phyloP scores from a whole-genome alignment of 1,284 basidiomycete species.

The Cutaneotrichosporon mucoides region DNA sequence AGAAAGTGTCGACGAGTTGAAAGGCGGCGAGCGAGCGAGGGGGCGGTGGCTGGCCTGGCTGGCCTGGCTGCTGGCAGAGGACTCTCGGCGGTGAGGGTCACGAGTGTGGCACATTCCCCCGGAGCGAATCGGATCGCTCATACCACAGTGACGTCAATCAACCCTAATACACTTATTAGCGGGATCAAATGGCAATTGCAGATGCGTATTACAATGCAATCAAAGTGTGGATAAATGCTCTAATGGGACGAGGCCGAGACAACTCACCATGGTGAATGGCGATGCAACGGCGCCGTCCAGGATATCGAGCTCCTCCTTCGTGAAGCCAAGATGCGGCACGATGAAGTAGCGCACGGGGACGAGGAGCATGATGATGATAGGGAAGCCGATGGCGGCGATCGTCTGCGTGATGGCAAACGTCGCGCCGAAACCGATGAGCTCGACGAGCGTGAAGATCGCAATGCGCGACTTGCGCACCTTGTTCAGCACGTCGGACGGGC shows the following conservation, averaged over 20 bases:
- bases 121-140: too few relatives aligned
- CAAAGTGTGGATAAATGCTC: too few relatives aligned
- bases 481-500: constrained; percentile 64
- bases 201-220: neutral
- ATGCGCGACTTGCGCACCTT: constrained; percentile 71
- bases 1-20: neutral
- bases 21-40: neutral
- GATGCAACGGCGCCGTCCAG: constrained; percentile 81
- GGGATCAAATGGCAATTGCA: neutral
- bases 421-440: constrained; percentile 79
- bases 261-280: constrained; percentile 32
- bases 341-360: constrained; percentile 74
- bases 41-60: too few relatives aligned
- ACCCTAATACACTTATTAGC: neutral
- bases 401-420: constrained; percentile 93
- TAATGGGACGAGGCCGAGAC: neutral
- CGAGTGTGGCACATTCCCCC: neutral
- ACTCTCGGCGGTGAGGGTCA: neutral
- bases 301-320: constrained; percentile 70
- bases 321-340: constrained; percentile 74
- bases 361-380: constrained; percentile 79
- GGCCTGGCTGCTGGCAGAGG: too few relatives aligned
- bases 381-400: constrained; percentile 85
- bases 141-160: neutral
- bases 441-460: constrained; percentile 70